phyloP scores from a whole-genome alignment of 2,329 filamentous ascomycete genomes.

The Plenodomus biglobosus region DNA sequence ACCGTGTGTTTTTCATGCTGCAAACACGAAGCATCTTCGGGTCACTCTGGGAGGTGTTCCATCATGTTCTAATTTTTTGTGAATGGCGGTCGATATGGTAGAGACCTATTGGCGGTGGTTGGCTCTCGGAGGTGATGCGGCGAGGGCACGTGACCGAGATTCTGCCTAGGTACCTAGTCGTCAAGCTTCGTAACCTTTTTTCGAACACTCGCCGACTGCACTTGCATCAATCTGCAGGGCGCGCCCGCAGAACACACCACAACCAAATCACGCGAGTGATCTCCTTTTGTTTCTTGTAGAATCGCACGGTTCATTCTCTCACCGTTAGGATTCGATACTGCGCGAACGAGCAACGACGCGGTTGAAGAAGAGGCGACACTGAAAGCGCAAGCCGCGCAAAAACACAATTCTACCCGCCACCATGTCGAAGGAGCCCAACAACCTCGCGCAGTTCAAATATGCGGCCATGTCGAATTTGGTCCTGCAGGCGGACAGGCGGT shows the following conservation, averaged over 20 bases:
- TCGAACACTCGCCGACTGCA: slow-evolving; percentile 15
- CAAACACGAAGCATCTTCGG: too few relatives aligned
- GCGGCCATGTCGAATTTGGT: slow-evolving; percentile 99
- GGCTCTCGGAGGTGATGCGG: not conserved
- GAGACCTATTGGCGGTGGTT: not conserved
- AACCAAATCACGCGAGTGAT: not conserved
- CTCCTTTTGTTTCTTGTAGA: slow-evolving; percentile 10
- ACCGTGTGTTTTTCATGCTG: too few relatives aligned
- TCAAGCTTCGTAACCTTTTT: slow-evolving; percentile 20
- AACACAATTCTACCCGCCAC: slow-evolving; percentile 18
- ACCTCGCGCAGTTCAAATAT: slow-evolving; percentile 98
- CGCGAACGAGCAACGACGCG: slow-evolving; percentile 7
- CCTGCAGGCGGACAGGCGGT: slow-evolving; percentile 97
- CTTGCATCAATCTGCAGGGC: slow-evolving; percentile 24
- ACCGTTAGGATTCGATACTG: slow-evolving; percentile 8
- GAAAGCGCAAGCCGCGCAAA: slow-evolving; percentile 26
- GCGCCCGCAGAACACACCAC: slow-evolving; percentile 15
- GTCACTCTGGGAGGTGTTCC: too few relatives aligned
- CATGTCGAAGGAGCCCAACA: slow-evolving; percentile 44
- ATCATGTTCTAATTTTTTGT: too few relatives aligned
- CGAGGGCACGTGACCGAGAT: slow-evolving; percentile 9
- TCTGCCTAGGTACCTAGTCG: not conserved
- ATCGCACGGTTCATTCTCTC: slow-evolving; percentile 6
- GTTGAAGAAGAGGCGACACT: slow-evolving; percentile 8
- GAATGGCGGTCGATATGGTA: too few relatives aligned